These are phyloP conservation scores for Diplodia sapinea DNA, from an alignment of 2,329 filamentous ascomycete genomes.

Conservation along the genomic window DNA sequence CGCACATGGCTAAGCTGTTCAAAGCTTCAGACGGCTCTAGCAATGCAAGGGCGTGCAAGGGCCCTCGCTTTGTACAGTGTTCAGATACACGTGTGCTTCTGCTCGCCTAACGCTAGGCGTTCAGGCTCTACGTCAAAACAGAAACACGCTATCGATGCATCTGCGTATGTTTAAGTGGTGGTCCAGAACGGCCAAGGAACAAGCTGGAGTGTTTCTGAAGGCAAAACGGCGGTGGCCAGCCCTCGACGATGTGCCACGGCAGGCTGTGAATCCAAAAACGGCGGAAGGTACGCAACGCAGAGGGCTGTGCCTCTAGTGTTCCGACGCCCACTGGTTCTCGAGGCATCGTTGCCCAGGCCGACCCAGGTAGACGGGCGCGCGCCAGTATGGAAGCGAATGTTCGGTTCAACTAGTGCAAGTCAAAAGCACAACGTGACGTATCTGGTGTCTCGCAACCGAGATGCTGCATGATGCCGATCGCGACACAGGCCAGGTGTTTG, in stretches of 20 bases:
- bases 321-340: not conserved
- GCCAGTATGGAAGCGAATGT: not conserved
- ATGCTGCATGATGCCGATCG: constrained; percentile 15
- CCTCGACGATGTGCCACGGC: not conserved
- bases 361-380: not conserved
- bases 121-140: not conserved
- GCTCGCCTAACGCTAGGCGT: not conserved
- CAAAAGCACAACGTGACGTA: constrained; percentile 9
- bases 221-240: not conserved
- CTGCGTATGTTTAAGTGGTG: not conserved
- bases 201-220: not conserved
- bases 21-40: not conserved
- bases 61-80: not conserved
- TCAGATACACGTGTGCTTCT: not conserved
- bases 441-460: not conserved
- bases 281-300: constrained; percentile 4
- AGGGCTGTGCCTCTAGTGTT: constrained; percentile 1
- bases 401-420: not conserved
- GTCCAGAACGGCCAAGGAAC: too few relatives aligned
- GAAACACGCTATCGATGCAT: not conserved
- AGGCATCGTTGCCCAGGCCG: not conserved
- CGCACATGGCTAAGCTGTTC: not conserved
- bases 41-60: not conserved
- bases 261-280: not conserved
- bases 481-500: not conserved